These are phyloP conservation scores for Pseudogymnoascus sp. DNA, from an alignment of 2,329 filamentous ascomycete species.

Conservation along the genomic window DNA sequence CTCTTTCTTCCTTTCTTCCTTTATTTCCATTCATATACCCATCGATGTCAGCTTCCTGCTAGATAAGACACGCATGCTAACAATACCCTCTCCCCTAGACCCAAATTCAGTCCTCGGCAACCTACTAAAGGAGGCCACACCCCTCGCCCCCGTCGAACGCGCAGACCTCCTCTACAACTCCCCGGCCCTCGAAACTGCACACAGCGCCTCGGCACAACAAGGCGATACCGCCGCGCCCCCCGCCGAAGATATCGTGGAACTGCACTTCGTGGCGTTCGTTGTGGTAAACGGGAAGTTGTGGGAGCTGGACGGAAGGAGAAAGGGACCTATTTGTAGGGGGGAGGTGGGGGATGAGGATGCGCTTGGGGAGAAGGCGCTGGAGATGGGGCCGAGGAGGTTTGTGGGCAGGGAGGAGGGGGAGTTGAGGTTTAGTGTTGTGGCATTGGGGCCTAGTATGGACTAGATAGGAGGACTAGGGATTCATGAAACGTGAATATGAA, in stretches of 20 bases:
- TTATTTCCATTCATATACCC: no score
- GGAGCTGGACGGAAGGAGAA: constrained; percentile 62
- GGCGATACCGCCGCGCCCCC: constrained; percentile 74
- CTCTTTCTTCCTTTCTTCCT: neutral
- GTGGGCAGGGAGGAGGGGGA: constrained; percentile 24
- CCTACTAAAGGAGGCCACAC: constrained; percentile 60
- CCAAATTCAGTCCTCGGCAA: constrained; percentile 38
- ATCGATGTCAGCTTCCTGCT: neutral
- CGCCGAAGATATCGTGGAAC: constrained; percentile 70
- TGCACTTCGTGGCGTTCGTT: constrained; percentile 95
- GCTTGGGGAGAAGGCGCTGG: constrained; percentile 66
- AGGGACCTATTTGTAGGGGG: constrained; percentile 54
- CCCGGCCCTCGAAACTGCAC: constrained; percentile 65
- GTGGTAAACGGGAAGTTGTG: constrained; percentile 64
- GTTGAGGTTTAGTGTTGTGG: constrained; percentile 25
- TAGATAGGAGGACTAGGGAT: constrained; percentile 20
- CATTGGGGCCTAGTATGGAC: constrained; percentile 21
- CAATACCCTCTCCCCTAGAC: constrained; percentile 20
- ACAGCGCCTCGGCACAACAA: constrained; percentile 64
- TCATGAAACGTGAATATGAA: no score
- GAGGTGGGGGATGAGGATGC: constrained; percentile 53
- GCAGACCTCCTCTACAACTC: constrained; percentile 71
- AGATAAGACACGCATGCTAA: neutral
- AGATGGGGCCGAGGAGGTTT: constrained; percentile 49
- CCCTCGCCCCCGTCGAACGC: constrained; percentile 56